Percentiles rank a stretch among this genome's conserved stretches.
Evolutionary conservation across 805 yeast genomes (phyloP).

Genomic region (Candida germanica): DNA sequence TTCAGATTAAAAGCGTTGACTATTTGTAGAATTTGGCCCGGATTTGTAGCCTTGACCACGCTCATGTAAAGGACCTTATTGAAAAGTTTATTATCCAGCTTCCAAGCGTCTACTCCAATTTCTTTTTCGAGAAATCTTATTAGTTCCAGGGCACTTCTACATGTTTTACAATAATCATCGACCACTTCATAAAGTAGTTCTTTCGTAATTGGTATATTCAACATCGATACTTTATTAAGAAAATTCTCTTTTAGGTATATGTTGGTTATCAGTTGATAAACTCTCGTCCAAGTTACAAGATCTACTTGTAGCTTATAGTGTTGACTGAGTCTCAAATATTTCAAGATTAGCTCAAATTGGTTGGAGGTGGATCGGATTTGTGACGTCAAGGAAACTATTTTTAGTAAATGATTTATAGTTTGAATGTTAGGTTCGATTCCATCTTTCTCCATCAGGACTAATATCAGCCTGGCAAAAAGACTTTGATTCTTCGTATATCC

Average conservation of each 20-base stretch:
- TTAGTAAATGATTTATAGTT: constrained; percentile 37
- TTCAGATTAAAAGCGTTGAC: not conserved
- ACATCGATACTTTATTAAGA: constrained; percentile 27
- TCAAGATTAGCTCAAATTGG: constrained; percentile 29
- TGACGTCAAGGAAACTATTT: constrained; percentile 29
- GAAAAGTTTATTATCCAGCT: constrained; percentile 22
- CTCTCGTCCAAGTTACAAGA: constrained; percentile 33
- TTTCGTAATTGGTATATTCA: constrained; percentile 33
- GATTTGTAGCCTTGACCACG: not conserved
- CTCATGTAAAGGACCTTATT: constrained; percentile 23
- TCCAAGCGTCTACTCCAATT: constrained; percentile 24
- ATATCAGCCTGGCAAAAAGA: constrained; percentile 36
- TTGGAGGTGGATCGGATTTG: constrained; percentile 29
- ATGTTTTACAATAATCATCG: constrained; percentile 33
- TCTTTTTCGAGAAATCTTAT: constrained; percentile 28
- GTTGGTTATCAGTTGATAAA: constrained; percentile 37
- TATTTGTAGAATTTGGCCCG: not conserved
- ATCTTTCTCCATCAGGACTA: constrained; percentile 40
- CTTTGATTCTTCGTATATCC: constrained; percentile 40
- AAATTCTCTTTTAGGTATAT: constrained; percentile 37
- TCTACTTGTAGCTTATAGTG: constrained; percentile 24
- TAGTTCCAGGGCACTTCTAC: constrained; percentile 24
- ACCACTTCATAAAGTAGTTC: constrained; percentile 27
- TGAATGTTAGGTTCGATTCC: constrained; percentile 39
- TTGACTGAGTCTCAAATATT: constrained; percentile 28